Conservation (phyloP, 441 rosid genomes). For the California macrophylla region DNA sequence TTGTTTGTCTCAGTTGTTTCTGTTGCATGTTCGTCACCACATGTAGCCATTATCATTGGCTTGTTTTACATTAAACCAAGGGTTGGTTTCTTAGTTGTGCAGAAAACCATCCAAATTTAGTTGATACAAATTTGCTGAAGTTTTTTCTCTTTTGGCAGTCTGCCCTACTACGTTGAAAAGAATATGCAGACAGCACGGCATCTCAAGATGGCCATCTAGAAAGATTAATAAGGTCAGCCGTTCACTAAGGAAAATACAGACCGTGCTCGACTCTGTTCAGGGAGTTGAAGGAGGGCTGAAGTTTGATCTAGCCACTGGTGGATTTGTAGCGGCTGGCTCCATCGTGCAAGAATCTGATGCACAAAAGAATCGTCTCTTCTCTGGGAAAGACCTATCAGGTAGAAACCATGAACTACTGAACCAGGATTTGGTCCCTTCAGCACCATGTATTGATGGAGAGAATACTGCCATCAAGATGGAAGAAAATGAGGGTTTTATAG, state of each 20-base stretch:
- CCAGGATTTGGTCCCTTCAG: conserved; percentile 18
- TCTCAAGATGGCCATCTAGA: conserved; percentile 92
- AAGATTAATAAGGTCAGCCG: conserved; percentile 90
- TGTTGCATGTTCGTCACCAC: background rate
- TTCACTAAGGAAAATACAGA: conserved; percentile 67
- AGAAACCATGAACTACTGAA: conserved; percentile 21
- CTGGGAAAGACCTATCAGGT: conserved; percentile 20
- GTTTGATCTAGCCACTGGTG: conserved; percentile 65
- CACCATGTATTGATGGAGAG: conserved; percentile 13
- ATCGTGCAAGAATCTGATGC: conserved; percentile 33
- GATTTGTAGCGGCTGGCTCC: conserved; percentile 52
- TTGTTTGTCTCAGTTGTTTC: background rate
- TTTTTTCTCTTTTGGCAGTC: conserved; percentile 35
- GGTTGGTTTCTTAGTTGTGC: background rate
- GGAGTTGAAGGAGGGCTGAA: conserved; percentile 80
- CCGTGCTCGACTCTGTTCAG: conserved; percentile 76
- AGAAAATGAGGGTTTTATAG: conserved; percentile 32
- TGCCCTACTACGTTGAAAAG: conserved; percentile 94
- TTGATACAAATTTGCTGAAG: background rate
- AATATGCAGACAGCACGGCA: conserved; percentile 93
- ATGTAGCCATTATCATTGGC: background rate
- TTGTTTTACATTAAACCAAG: background rate
- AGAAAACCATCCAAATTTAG: background rate
- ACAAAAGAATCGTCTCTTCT: conserved; percentile 22
- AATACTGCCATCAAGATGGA: conserved; percentile 37